Base-by-base conservation (phyloP, 306 rosid genomes). In the Dicorynia guianensis region DNA sequence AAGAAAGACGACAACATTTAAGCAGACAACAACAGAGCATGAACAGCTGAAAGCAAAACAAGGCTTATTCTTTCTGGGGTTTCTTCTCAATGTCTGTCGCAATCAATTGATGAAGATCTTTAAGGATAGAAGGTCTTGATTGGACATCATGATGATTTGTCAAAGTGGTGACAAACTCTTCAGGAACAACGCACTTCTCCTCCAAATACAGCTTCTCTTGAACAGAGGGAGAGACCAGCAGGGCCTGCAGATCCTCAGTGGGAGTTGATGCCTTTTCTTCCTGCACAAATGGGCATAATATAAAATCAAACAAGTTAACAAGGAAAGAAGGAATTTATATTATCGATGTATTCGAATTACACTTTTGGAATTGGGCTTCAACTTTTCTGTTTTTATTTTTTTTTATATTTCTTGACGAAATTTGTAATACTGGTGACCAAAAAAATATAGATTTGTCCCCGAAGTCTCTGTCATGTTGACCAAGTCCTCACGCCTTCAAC, bases 131-230 rank as follows among this genome's bases (percentile, higher is more conserved):
- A 5, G 89, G 91, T 10, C 44, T 76, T 15, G 85, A 75, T 66
- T 18, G 70, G 60, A 86, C 20, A 63, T 76, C 79, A 0, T 35
- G 40, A 33, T 61, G 55, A 20, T 83, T 80, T 10, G 86, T 77
- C 42, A 89, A 76, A 8, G 76, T 59, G 53, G 78, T 70, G 25
- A 85, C 67, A 42, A 85, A 71, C 15, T 87, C 82, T 65, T 78
- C 77, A 5, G 93, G 82, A 63, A 83, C 89, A 74, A 95, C 47
- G 52, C 98, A 92, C 78, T 46, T 85, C 44, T 90, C 96, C 66
- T 94, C 93, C 0, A 57, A 59, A 76, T 84, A 94, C 34, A 90
- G 53, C 84, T 89, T 90, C 89, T 90, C 96, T 78, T 90, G 93
- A 52, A 94, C 80, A 15, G 52, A 35, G 7, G 94, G 74, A 13